Percentiles rank a stretch among this genome's conserved stretches.
These are phyloP conservation scores for Cladobotryum protrusum DNA, from an alignment of 2,329 filamentous ascomycete species.

Conservation along the genomic window DNA sequence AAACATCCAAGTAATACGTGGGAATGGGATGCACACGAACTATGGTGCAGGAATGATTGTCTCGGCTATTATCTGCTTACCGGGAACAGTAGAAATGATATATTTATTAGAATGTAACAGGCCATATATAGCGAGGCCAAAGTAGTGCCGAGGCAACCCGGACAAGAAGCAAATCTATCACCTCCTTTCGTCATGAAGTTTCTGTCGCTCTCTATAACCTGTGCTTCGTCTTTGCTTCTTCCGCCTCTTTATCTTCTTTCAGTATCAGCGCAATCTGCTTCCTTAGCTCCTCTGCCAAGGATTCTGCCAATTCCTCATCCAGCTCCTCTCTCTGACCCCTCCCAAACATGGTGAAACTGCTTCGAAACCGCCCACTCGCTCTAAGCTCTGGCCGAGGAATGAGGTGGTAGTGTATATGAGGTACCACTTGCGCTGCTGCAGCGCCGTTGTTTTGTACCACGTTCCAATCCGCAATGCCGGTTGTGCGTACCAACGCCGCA, in stretches of 20 bases:
- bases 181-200: not conserved
- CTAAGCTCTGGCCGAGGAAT: constrained; percentile 73
- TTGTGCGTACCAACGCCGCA: constrained; percentile 60
- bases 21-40: too few relatives aligned
- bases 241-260: constrained; percentile 30
- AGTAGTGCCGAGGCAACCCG: not conserved
- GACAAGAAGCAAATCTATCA: not conserved
- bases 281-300: constrained; percentile 51
- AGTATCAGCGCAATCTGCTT: constrained; percentile 43
- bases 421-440: constrained; percentile 84
- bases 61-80: not conserved
- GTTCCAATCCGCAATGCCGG: constrained; percentile 81
- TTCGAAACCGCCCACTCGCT: constrained; percentile 45
- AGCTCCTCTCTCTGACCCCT: constrained; percentile 65
- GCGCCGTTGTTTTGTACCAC: constrained; percentile 94
- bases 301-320: constrained; percentile 65
- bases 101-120: not conserved
- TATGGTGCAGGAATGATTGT: too few relatives aligned
- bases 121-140: not conserved
- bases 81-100: not conserved
- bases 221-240: constrained; percentile 21
- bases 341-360: constrained; percentile 80
- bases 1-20: not conserved
- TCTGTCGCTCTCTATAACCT: constrained; percentile 29
- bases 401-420: constrained; percentile 90